Percentiles rank a stretch among this genome's conserved stretches.
These are phyloP conservation scores for Sordariomycetes sp. DNA, from an alignment of 2,329 filamentous ascomycete genomes.

Conservation along the genomic window DNA sequence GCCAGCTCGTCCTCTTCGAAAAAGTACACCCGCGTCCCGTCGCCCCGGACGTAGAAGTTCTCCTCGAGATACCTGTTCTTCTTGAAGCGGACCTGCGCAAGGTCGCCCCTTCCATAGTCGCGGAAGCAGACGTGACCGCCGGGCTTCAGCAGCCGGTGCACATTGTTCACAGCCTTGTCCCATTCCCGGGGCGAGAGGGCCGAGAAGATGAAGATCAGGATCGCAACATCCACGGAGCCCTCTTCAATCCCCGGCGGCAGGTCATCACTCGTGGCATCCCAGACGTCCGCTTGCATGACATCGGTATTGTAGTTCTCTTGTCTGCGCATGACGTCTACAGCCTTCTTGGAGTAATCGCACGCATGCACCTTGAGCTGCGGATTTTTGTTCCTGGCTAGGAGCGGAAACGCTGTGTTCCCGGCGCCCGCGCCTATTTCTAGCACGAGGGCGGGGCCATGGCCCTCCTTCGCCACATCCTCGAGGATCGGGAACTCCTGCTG, in stretches of 20 bases:
- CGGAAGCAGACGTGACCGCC: slow-evolving; percentile 91
- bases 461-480: slow-evolving; percentile 59
- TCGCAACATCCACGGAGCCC: slow-evolving; percentile 77
- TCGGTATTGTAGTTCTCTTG: slow-evolving; percentile 65
- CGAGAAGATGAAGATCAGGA: slow-evolving; percentile 97
- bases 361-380: slow-evolving; percentile 74
- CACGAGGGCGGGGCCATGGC: slow-evolving; percentile 59
- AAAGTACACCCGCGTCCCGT: slow-evolving; percentile 95
- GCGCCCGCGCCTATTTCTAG: slow-evolving; percentile 92
- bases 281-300: slow-evolving; percentile 80
- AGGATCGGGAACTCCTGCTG: slow-evolving; percentile 91
- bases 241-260: slow-evolving; percentile 69
- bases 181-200: slow-evolving; percentile 80
- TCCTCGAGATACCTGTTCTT: slow-evolving; percentile 90
- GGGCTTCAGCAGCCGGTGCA: slow-evolving; percentile 74
- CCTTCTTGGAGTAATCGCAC: slow-evolving; percentile 92
- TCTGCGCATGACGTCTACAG: slow-evolving; percentile 81
- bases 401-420: slow-evolving; percentile 91
- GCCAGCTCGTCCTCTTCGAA: slow-evolving; percentile 80
- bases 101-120: slow-evolving; percentile 90
- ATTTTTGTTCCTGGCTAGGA: slow-evolving; percentile 78
- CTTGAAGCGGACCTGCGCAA: slow-evolving; percentile 94
- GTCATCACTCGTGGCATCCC: slow-evolving; percentile 69
- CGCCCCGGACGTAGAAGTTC: slow-evolving; percentile 94
- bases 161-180: slow-evolving; percentile 70